Evolutionary conservation across 495 filamentous ascomycete species (phyloP).

Genomic region (Podospora conica): DNA sequence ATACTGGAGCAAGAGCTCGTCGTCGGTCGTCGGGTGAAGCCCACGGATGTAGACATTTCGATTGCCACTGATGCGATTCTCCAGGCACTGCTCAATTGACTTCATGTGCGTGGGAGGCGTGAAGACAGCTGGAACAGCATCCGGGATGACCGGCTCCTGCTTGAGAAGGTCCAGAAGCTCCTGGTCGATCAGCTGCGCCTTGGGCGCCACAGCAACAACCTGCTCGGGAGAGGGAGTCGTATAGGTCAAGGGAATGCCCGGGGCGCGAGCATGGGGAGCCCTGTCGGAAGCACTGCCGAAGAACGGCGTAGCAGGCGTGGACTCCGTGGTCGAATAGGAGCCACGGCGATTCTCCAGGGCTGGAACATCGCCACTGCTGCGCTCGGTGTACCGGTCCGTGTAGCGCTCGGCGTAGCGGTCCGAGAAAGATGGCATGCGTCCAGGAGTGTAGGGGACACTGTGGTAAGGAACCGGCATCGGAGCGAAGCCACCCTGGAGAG

Average conservation of each 20-base stretch:
- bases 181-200: conserved; percentile 47
- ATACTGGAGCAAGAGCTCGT: conserved; percentile 78
- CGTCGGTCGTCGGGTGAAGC: conserved; percentile 87
- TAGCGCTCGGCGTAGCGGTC: conserved; percentile 21
- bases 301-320: conserved; percentile 54
- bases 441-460: conserved; percentile 45
- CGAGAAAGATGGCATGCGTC: conserved; percentile 33
- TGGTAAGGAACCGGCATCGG: conserved; percentile 30
- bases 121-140: conserved; percentile 80
- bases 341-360: conserved; percentile 55
- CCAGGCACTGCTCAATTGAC: conserved; percentile 82
- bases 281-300: conserved; percentile 51
- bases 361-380: conserved; percentile 43
- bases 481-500: conserved; percentile 32
- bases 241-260: conserved; percentile 54
- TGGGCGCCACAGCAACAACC: conserved; percentile 36
- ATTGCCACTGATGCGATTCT: conserved; percentile 81
- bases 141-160: conserved; percentile 75
- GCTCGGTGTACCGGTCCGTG: neutral
- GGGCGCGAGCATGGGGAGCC: conserved; percentile 43
- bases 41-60: conserved; percentile 96
- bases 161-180: conserved; percentile 66
- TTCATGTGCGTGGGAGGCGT: conserved; percentile 65
- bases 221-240: conserved; percentile 62
- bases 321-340: conserved; percentile 66